Conservation (phyloP, 179 eudicot genomes). For the Patellifolia procumbens region DNA sequence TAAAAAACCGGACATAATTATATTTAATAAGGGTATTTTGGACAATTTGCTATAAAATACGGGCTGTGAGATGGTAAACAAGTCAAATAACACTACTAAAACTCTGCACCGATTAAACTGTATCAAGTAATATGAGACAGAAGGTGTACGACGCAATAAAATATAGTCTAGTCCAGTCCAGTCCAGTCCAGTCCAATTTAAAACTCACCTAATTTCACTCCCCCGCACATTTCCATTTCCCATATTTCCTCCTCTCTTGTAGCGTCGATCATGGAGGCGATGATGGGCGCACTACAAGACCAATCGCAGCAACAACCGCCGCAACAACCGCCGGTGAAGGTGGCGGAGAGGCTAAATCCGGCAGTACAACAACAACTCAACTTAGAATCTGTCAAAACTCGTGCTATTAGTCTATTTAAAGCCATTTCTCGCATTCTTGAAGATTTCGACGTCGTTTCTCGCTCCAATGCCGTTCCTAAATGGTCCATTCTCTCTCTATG, state of each 20-base stretch:
- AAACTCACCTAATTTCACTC: neutral
- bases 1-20: too few species aligned
- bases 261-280: constrained; percentile 30
- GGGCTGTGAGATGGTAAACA: too few species aligned
- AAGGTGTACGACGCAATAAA: too few species aligned
- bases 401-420: constrained; percentile 74
- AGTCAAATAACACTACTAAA: too few species aligned
- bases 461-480: constrained; percentile 73
- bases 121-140: too few species aligned
- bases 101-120: too few species aligned
- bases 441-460: constrained; percentile 64
- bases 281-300: constrained; percentile 19
- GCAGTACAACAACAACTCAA: constrained; percentile 81
- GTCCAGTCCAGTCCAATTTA: too few species aligned
- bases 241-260: neutral
- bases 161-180: too few species aligned
- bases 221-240: neutral
- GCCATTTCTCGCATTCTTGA: constrained; percentile 88
- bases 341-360: constrained; percentile 54
- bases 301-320: constrained; percentile 28
- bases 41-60: too few species aligned
- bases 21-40: too few species aligned
- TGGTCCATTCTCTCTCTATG: constrained; percentile 47
- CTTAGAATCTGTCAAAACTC: constrained; percentile 78
- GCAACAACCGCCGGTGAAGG: constrained; percentile 25